Percentiles rank a stretch among this genome's conserved stretches.
Evolutionary conservation across 23 red algal genomes (phyloP).

Genomic region (Gracilaria vermiculophylla): DNA sequence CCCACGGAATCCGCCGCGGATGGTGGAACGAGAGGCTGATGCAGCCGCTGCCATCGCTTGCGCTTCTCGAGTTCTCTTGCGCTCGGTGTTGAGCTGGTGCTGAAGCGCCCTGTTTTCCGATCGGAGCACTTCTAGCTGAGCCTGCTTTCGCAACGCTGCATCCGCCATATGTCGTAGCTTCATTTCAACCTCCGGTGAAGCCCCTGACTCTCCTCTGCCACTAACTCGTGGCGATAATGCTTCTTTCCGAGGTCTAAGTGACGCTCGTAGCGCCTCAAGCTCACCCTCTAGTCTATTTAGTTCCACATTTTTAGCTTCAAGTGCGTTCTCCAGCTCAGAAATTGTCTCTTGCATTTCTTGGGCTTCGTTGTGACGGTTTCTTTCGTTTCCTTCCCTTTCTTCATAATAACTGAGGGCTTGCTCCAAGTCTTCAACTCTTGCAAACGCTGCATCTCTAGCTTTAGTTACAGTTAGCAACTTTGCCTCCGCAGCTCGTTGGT

Average conservation of each 20-base stretch:
- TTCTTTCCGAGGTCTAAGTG: constrained; percentile 29
- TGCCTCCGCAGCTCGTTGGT: constrained; percentile 48
- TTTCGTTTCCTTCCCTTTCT: constrained; percentile 25
- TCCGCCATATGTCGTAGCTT: constrained; percentile 84
- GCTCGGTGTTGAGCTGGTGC: constrained; percentile 72
- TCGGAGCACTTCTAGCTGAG: constrained; percentile 73
- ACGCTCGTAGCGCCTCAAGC: constrained; percentile 47
- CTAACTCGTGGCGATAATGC: constrained; percentile 7
- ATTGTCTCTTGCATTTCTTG: constrained; percentile 51
- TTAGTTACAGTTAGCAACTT: constrained; percentile 34
- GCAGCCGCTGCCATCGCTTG: constrained; percentile 72
- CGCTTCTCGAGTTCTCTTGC: constrained; percentile 73
- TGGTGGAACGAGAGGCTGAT: constrained; percentile 25
- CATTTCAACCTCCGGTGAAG: constrained; percentile 46
- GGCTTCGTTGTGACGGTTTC: constrained; percentile 37
- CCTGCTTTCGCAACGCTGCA: constrained; percentile 75
- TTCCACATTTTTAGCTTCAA: constrained; percentile 78
- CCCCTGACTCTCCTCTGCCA: neutral
- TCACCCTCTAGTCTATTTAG: constrained; percentile 67
- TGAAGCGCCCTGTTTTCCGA: constrained; percentile 73
- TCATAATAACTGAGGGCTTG: constrained; percentile 35
- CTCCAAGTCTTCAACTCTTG: constrained; percentile 52
- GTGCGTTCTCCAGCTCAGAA: constrained; percentile 69
- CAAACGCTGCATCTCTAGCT: constrained; percentile 61
- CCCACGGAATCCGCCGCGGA: constrained; percentile 59